These are phyloP conservation scores for Leccinum uliginosum DNA, from an alignment of 768 basidiomycete species.

Conservation along the genomic window DNA sequence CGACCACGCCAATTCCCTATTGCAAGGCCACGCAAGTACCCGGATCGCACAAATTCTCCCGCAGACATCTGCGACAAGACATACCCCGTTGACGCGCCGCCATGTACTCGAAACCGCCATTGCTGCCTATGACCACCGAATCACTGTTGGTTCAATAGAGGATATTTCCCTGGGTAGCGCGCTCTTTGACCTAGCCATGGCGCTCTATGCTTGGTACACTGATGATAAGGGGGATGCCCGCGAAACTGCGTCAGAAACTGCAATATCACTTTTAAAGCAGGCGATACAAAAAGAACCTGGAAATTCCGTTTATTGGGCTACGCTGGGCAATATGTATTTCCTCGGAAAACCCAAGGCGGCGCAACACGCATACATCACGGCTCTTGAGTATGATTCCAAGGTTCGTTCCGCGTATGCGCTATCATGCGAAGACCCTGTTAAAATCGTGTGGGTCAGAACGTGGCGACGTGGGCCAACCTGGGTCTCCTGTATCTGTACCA, in stretches of 20 bases:
- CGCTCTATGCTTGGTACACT: conserved; percentile 48
- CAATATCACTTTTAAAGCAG: conserved; percentile 54
- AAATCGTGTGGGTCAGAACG: conserved; percentile 44
- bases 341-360: conserved; percentile 62
- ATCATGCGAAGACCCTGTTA: background rate
- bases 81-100: conserved; percentile 26
- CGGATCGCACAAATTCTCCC: conserved; percentile 41
- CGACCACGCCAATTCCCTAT: conserved; percentile 32
- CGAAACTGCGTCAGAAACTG: conserved; percentile 36
- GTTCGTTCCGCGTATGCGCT: conserved; percentile 36
- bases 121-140: conserved; percentile 56
- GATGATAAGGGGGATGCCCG: conserved; percentile 20
- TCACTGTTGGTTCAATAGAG: conserved; percentile 53
- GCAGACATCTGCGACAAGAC: conserved; percentile 23
- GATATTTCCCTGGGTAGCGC: conserved; percentile 50
- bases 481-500: conserved; percentile 84
- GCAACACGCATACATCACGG: conserved; percentile 90
- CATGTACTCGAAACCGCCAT: conserved; percentile 50
- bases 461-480: conserved; percentile 77
- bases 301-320: conserved; percentile 77
- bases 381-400: conserved; percentile 83
- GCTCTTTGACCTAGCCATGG: conserved; percentile 70
- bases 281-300: conserved; percentile 71
- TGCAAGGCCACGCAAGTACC: conserved; percentile 38
- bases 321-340: conserved; percentile 73